Base-by-base conservation (phyloP, 1,284 basidiomycete genomes). In the Ustilago nuda region DNA sequence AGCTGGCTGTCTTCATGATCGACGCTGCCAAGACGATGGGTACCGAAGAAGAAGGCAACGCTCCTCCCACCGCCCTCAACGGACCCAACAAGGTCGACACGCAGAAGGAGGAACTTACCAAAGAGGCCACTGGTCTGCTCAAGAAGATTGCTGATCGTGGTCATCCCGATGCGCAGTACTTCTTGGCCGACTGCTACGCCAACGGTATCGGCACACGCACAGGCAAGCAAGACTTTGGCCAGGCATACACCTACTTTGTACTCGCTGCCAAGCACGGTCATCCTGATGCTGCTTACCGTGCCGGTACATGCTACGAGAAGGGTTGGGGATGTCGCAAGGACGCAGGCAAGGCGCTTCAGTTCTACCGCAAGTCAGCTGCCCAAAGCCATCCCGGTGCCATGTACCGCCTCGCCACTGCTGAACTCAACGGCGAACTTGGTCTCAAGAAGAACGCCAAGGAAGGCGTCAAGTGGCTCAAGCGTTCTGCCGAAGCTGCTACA, bases 251-350 rank as follows among this genome's bases (percentile, higher is more conserved):
- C 17, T 89, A 99, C 64, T 99, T 98, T 85, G 92, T 97, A 8
- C 91, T 98, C 50, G 94, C 96, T 8, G 94, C 95, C 51, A 99
- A 99, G 87, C 97, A 99, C 84, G 94, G 94, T n/a, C 96, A 99
- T 86, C 92, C 94, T 0, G 95, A 98, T 82, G 95, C 95, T 8
- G 91, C 94, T 27, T 99, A 96, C 87, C 93, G 96, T 55, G 93
- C 95, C 0, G 97, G 95, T 27, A 97, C 95, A 1, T 99, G 97
- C 86, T 97, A 94, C 86, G 97, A 99, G 89, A 96, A 98, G 84
- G 97, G 95, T 27, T 99, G 97, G 96, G 96, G 96, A 4, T 97
- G 95, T 85, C 89, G 95, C 55, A 90, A 94, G 32, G 97, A 99
- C 87, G 91, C 90, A 27, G 91, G 92, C 60, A 98, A 98, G 86